Evolutionary conservation across 805 yeast genomes (phyloP), one percentile per base, ranked within the genome.

Genomic region (Candida saitoana): DNA sequence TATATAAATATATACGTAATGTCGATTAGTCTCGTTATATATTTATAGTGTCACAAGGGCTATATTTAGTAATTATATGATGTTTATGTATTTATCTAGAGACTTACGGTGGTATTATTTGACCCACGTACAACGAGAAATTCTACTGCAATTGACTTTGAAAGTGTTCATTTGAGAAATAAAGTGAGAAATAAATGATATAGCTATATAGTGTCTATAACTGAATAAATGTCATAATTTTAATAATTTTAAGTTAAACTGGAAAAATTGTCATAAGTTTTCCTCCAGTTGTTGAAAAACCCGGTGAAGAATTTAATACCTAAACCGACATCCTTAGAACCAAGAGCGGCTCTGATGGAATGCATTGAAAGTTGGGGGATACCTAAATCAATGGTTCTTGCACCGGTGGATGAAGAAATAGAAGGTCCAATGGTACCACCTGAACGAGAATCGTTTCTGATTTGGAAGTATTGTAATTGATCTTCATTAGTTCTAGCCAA

Each of bases 391-490:
- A 85, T 77, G 34, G 91, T 83, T 55, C 87, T 71, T 3, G 86
- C 85, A 42, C 88, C 88, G 1, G 87, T 80, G 48, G 73, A 77
- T 32, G 76, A 63, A 12, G 86, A 68, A 41, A 82, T 67, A 8
- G 75, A 70, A 17, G 87, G 96, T 0, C 96, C 96, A 56, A 88
- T 86, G 19, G 96, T 87, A 31, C 95, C 95, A 24, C 96, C 96
- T 1, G 89, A 82, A 57, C 93, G 77, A 12, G 86, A 76, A 59
- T 82, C 90, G 64, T 88, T 87, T 62, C 93, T 78, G 59, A 86
- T 84, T 57, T 87, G 96, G 80, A 87, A 87, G 63, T 79, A 81
- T 65, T 88, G 96, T 20, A 87, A 50, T 41, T 67, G 64, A 57
- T 84, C 88, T 39, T 71, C 83, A 46, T 85, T 80, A 40, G 65